Conservation (phyloP, 2,329 filamentous ascomycete species). For the Pseudocercospora eumusae region DNA sequence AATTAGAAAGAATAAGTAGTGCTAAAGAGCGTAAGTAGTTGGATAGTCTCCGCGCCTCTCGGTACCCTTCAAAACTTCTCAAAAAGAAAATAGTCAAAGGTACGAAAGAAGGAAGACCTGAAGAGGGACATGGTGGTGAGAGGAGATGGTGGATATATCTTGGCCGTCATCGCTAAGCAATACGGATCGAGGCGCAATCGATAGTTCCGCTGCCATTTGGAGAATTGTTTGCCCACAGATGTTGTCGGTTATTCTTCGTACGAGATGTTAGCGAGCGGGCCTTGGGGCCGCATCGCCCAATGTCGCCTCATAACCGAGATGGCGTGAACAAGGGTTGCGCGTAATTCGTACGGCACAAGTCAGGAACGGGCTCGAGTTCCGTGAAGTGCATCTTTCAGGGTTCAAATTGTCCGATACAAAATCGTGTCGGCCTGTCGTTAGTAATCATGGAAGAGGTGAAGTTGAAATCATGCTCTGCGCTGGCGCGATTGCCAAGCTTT, state of each 20-base stretch:
- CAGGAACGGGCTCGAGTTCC: neutral
- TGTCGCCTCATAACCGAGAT: constrained; percentile 1
- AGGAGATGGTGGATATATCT: constrained; percentile 1
- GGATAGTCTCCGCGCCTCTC: neutral
- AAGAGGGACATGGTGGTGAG: neutral
- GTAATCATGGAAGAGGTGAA: no score
- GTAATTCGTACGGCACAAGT: neutral
- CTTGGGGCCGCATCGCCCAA: neutral
- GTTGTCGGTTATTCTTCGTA: neutral
- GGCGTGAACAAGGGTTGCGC: neutral
- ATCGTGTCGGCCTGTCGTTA: no score
- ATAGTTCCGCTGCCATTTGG: neutral
- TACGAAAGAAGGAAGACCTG: neutral
- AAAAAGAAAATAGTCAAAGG: neutral
- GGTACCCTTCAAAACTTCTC: neutral
- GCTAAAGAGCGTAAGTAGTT: neutral
- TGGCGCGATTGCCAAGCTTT: no score
- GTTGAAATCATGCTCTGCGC: no score
- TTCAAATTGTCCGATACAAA: no score
- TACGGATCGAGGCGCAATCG: neutral
- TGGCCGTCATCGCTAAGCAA: neutral
- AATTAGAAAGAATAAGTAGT: neutral
- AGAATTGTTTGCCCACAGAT: neutral
- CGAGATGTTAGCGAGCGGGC: neutral
- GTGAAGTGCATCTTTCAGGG: neutral